These are phyloP conservation scores for Cubamyces lactineus DNA, from an alignment of 768 basidiomycete genomes.

Conservation along the genomic window DNA sequence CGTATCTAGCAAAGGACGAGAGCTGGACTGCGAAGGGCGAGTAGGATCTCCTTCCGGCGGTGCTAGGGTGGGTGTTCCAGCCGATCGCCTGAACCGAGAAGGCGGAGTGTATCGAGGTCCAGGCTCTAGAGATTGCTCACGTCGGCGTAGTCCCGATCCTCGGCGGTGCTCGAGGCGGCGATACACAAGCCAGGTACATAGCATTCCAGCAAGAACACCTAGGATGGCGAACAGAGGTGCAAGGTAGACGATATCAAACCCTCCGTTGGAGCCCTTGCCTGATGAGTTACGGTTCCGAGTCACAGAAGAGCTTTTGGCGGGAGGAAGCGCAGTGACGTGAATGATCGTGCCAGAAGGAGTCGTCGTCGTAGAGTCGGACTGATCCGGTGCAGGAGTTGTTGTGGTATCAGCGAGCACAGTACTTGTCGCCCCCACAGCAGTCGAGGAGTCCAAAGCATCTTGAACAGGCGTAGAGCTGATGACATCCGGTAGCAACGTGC, in stretches of 20 bases:
- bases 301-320: conserved; percentile 25
- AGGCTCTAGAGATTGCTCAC: conserved; percentile 24
- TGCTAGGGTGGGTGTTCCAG: not conserved
- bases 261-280: not conserved
- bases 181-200: conserved; percentile 28
- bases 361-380: not conserved
- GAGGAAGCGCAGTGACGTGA: conserved; percentile 33
- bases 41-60: conserved; percentile 10
- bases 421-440: not conserved
- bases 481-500: not conserved
- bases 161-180: conserved; percentile 12
- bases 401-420: not conserved
- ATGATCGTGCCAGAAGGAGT: conserved; percentile 17
- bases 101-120: conserved; percentile 36
- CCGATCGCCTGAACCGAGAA: conserved; percentile 1
- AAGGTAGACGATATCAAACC: conserved; percentile 35
- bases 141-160: not conserved
- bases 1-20: not conserved
- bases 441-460: not conserved
- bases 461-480: not conserved
- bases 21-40: conserved; percentile 5
- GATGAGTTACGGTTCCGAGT: not conserved
- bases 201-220: conserved; percentile 31
- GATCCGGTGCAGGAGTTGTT: not conserved
- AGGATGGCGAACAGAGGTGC: conserved; percentile 34